phyloP scores from a whole-genome alignment of 2,329 filamentous ascomycete species.

The Paecilomyces variotii region DNA sequence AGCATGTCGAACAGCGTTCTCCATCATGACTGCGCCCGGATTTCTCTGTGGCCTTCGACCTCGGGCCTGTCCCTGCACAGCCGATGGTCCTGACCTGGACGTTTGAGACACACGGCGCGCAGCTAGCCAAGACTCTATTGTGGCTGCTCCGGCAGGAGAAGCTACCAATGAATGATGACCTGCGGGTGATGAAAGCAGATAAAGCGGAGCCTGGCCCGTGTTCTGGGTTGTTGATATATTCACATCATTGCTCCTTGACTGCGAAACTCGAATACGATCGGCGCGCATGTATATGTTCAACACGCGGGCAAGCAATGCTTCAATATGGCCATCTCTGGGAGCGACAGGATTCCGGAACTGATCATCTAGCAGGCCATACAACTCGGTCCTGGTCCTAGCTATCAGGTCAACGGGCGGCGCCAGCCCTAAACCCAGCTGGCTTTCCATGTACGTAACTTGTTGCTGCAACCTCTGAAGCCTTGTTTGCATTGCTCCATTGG shows the following conservation, averaged over 20 bases:
- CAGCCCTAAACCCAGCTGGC: slow-evolving; percentile 18
- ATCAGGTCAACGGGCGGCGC: slow-evolving; percentile 24
- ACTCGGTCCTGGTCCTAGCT: slow-evolving; percentile 19
- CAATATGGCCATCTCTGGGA: slow-evolving; percentile 16
- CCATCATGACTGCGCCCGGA: slow-evolving; percentile 14
- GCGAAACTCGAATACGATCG: slow-evolving; percentile 21
- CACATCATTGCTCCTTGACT: slow-evolving; percentile 9
- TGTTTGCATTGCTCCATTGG: slow-evolving; percentile 1
- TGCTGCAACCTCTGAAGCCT: slow-evolving; percentile 13
- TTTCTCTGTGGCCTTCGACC: slow-evolving; percentile 4
- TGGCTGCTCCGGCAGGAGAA: slow-evolving; percentile 26
- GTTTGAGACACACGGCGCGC: slow-evolving; percentile 8
- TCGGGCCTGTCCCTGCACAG: slow-evolving; percentile 3
- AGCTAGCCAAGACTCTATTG: slow-evolving; percentile 7
- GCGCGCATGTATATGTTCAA: slow-evolving; percentile 22
- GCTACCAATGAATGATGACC: slow-evolving; percentile 40
- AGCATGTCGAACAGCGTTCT: slow-evolving; percentile 26
- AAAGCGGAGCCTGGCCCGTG: slow-evolving; percentile 19
- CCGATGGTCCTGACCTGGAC: slow-evolving; percentile 1
- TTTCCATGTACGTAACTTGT: slow-evolving; percentile 19
- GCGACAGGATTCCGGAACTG: slow-evolving; percentile 18
- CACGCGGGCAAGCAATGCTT: slow-evolving; percentile 21
- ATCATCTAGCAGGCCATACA: slow-evolving; percentile 25
- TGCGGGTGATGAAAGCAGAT: slow-evolving; percentile 37
- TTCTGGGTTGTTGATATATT: slow-evolving; percentile 3